Evolutionary conservation across 148 eudicot species (phyloP).

Genomic region (Camellia japonica): DNA sequence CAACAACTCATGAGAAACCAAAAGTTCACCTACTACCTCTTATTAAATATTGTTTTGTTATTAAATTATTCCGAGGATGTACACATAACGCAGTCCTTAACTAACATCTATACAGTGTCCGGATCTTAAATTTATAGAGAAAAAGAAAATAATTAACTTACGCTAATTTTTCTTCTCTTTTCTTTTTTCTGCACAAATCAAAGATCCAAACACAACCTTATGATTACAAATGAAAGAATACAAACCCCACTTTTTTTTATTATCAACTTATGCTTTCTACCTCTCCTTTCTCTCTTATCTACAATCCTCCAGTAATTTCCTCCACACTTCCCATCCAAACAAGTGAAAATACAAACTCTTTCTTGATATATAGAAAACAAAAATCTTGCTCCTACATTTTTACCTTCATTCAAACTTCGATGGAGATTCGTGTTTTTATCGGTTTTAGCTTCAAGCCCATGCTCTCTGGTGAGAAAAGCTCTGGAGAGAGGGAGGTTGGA

Average conservation of each 20-base stretch:
- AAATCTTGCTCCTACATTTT: constrained; percentile 17
- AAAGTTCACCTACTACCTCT: constrained; percentile 13
- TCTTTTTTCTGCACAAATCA: no score
- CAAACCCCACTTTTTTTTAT: constrained; percentile 20
- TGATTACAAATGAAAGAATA: constrained; percentile 31
- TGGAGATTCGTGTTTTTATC: constrained; percentile 68
- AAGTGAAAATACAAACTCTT: constrained; percentile 15
- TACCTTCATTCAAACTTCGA: constrained; percentile 36
- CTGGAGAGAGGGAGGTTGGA: constrained; percentile 84
- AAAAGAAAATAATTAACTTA: no score
- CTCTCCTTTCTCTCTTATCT: constrained; percentile 29
- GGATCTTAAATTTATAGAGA: no score
- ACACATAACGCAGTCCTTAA: constrained; percentile 31
- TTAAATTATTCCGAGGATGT: constrained; percentile 36
- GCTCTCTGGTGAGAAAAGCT: constrained; percentile 98
- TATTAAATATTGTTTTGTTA: constrained; percentile 22
- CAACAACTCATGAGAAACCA: background rate
- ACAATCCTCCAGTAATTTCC: constrained; percentile 31
- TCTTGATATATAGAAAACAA: constrained; percentile 26
- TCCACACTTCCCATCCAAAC: constrained; percentile 15
- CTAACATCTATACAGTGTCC: background rate
- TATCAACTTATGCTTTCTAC: background rate
- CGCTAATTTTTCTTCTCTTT: no score
- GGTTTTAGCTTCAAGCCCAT: constrained; percentile 98
- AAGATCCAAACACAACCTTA: background rate